Conservation (phyloP, 2,329 filamentous ascomycete genomes). For the Onygenales sp. region DNA sequence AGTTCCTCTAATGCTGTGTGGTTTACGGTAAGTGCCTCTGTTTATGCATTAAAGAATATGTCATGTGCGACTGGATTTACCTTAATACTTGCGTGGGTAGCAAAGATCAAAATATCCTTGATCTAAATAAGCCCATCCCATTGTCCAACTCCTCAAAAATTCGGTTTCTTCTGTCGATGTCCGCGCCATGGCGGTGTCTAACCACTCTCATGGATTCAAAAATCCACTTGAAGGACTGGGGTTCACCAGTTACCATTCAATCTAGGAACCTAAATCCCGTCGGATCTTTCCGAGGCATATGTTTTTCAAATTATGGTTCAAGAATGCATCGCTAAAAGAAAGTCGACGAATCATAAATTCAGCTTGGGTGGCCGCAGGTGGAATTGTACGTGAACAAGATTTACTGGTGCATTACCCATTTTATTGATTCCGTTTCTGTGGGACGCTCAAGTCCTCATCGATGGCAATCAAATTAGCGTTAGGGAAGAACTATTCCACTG, state of each 20-base stretch:
- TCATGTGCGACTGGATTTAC: conserved; percentile 3
- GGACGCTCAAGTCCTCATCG: background rate
- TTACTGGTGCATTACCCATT: background rate
- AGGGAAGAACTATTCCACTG: background rate
- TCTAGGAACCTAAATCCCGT: background rate
- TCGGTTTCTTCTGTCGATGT: background rate
- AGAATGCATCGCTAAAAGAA: background rate
- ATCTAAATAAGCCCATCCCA: background rate
- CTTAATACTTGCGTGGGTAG: background rate
- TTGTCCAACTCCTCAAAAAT: background rate
- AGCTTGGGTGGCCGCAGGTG: background rate
- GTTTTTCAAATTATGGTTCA: background rate
- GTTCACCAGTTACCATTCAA: background rate
- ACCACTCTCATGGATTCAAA: conserved; percentile 1
- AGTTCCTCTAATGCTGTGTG: background rate
- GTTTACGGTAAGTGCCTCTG: background rate
- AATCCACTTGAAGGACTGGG: background rate
- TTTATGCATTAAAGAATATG: conserved; percentile 6
- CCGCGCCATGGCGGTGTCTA: conserved; percentile 3
- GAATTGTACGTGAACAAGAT: background rate
- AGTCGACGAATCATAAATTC: background rate
- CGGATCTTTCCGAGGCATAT: background rate
- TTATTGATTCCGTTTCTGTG: background rate
- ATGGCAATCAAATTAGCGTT: background rate
- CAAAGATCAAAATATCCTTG: background rate